A percentile compares a stretch with the other conserved stretches of the same genome.
phyloP scores from a whole-genome alignment of 805 yeast genomes.

The Blastobotrys terrestris region DNA sequence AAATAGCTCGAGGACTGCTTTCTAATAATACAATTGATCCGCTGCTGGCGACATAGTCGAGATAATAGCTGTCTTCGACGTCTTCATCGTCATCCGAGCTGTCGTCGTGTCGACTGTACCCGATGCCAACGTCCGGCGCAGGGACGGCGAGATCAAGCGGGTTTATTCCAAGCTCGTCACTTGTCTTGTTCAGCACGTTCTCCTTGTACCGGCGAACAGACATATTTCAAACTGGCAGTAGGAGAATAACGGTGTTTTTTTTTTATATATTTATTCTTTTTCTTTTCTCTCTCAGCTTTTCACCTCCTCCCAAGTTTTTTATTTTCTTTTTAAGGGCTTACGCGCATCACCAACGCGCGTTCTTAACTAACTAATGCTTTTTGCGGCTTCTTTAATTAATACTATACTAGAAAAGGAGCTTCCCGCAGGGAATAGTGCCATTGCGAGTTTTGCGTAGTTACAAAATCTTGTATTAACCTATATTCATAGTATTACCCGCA shows the following conservation, averaged over 20 bases:
- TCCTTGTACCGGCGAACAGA: slow-evolving; percentile 18
- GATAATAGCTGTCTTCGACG: slow-evolving; percentile 14
- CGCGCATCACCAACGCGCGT: background rate
- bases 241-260: background rate
- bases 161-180: slow-evolving; percentile 6
- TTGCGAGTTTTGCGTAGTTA: too few relatives aligned
- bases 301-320: background rate
- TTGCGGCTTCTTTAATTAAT: too few relatives aligned
- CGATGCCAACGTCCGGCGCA: slow-evolving; percentile 12
- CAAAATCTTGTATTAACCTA: slow-evolving; percentile 40
- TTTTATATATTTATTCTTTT: background rate
- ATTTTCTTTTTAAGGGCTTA: background rate
- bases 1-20: slow-evolving; percentile 6
- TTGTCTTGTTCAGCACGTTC: slow-evolving; percentile 8
- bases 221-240: too few relatives aligned
- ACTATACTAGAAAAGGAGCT: background rate
- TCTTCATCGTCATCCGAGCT: slow-evolving; percentile 5
- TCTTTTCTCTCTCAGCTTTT: background rate
- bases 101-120: background rate
- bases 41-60: slow-evolving; percentile 16
- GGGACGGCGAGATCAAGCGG: slow-evolving; percentile 12
- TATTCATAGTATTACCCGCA: slow-evolving; percentile 77
- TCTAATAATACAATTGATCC: slow-evolving; percentile 2
- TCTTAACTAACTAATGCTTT: background rate
- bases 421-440: background rate